These are phyloP conservation scores for Akanthomyces uredinophilus DNA, from an alignment of 2,329 filamentous ascomycete species.

Conservation along the genomic window DNA sequence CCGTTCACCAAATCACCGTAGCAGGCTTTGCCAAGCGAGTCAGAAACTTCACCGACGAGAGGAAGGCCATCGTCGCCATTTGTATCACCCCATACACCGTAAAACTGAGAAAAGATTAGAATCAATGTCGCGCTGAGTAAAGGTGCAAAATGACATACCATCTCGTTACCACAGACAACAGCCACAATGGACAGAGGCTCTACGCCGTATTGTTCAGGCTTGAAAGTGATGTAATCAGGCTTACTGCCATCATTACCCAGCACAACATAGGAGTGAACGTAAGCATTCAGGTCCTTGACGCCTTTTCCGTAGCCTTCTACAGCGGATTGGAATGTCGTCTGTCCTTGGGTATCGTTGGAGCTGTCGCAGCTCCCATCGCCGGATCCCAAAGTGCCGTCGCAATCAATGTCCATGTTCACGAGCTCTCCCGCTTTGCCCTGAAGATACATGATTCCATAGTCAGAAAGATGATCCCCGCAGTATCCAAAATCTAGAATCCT, in stretches of 20 bases:
- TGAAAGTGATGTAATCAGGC: slow-evolving; percentile 31
- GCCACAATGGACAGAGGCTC: slow-evolving; percentile 49
- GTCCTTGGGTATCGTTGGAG: slow-evolving; percentile 34
- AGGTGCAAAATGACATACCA: slow-evolving; percentile 27
- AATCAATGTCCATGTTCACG: slow-evolving; percentile 55
- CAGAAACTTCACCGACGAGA: neutral
- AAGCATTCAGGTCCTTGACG: slow-evolving; percentile 42
- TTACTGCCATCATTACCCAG: slow-evolving; percentile 43
- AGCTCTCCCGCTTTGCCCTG: slow-evolving; percentile 37
- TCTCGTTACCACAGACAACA: slow-evolving; percentile 45
- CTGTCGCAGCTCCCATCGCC: slow-evolving; percentile 40
- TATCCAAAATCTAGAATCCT: slow-evolving; percentile 23
- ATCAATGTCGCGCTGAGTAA: neutral
- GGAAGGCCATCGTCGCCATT: slow-evolving; percentile 33
- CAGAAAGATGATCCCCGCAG: slow-evolving; percentile 36
- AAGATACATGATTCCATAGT: slow-evolving; percentile 39
- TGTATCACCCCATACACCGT: slow-evolving; percentile 51
- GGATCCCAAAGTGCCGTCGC: slow-evolving; percentile 43
- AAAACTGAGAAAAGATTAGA: slow-evolving; percentile 28
- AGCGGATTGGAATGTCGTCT: slow-evolving; percentile 40
- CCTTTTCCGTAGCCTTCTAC: slow-evolving; percentile 32
- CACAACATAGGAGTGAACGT: slow-evolving; percentile 49
- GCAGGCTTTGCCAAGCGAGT: neutral
- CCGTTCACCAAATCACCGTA: neutral
- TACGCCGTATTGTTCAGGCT: slow-evolving; percentile 37